Base-by-base conservation (phyloP, 306 rosid species). In the Lathyrus sativus region DNA sequence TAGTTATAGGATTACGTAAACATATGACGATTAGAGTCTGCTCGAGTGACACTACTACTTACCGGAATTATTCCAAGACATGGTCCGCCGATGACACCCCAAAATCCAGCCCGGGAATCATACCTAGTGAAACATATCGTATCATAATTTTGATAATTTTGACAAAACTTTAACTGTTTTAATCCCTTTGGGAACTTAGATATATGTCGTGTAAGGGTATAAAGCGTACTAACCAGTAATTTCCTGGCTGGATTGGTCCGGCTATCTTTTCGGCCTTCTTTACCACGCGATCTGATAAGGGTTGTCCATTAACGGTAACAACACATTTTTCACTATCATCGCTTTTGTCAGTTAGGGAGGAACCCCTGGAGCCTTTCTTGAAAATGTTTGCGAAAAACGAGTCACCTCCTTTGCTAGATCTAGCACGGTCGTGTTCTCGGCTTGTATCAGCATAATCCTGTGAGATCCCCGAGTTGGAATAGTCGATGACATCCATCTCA, bases 221-320 rank as follows among this genome's bases (percentile, higher is more conserved):
- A 53, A 65, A 60, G 67, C 10, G 70, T 43, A 80, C 89, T 71
- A 70, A 90, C 99, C 99, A 95, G 77, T 90, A 95, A 65, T 88
- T 82, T 73, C 99, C 99, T 14, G 96, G 96, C 44, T 79, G 96
- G 76, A 95, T 80, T 69, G 87, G 79, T 73, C 99, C 99, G 1
- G 99, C 97, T 37, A 75, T 74, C 85, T 95, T 95, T 80, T 95
- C 96, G 3, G 99, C 97, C 80, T 90, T 95, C 89, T 84, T 95
- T 54, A 90, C 49, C 37, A 72, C 74, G 1, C 92, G 88, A 51
- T 88, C 93, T 7, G 87, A 67, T 56, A 95, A 57, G 12, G 78
- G 80, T 4, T 81, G 85, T 75, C 99, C 99, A 58, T 95, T 95
- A 66, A 95, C 74, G 5, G 85, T 81, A 56, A 90, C 90, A 57